These are phyloP conservation scores for Rhododendron vialii DNA, from an alignment of 148 eudicot genomes.

Conservation along the genomic window DNA sequence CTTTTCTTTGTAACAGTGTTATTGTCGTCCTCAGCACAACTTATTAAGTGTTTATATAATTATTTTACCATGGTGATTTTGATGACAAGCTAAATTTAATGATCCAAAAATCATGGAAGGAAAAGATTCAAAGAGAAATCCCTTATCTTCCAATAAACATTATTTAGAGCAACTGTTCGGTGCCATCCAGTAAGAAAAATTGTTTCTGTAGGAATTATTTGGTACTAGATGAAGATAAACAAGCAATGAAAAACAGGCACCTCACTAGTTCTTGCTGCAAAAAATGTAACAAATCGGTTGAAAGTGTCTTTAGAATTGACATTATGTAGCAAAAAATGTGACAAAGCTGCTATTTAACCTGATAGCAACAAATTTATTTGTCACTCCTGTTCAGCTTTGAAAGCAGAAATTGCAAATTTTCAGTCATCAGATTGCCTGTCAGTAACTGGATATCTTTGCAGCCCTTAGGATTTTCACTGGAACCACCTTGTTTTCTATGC, in stretches of 20 bases:
- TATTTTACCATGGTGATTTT: background rate
- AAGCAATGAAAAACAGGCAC: background rate
- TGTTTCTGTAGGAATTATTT: background rate
- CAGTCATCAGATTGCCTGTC: background rate
- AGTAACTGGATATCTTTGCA: background rate
- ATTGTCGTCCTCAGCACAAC: background rate
- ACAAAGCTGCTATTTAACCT: background rate
- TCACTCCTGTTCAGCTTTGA: slow-evolving; percentile 11
- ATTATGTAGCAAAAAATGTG: background rate
- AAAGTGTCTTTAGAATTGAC: background rate
- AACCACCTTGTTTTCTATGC: slow-evolving; percentile 1
- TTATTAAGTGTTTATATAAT: background rate
- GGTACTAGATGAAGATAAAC: background rate
- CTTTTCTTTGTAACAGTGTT: background rate
- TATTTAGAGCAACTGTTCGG: background rate
- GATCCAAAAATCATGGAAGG: background rate
- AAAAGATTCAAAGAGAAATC: background rate
- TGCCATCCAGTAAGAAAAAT: background rate
- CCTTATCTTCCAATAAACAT: background rate
- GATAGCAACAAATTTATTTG: background rate
- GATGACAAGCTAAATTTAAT: background rate
- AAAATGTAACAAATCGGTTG: background rate
- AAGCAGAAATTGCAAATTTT: slow-evolving; percentile 3
- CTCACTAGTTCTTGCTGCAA: background rate
- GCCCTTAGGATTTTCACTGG: background rate